Evolutionary conservation across 495 filamentous ascomycete genomes (phyloP), one percentile per base, ranked within the genome.

Genomic region (Bombardia bombarda): DNA sequence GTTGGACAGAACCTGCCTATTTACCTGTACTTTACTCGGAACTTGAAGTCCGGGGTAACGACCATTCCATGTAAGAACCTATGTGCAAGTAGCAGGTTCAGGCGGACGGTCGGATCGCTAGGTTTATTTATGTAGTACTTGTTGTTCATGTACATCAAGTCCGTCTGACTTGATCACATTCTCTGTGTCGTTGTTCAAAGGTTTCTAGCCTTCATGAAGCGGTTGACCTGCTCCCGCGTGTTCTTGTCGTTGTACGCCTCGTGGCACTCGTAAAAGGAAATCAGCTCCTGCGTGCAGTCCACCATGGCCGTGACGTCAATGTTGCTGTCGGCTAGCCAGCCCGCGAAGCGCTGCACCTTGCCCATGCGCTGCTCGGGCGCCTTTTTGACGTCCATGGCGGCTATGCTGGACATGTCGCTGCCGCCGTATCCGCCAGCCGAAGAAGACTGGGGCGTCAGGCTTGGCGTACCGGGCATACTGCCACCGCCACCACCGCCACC

Each of bases 241-340:
- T 60, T 55, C 63, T 92, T 90, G 54, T 97, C 90, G 49, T 80
- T 86, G 54, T 90, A 95, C 52, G 79, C 73, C 58, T 98, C 92
- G 72, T 88, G 87, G 24, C 87, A 75, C 61, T 95, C 89, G 63
- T 97, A 98, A 47, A 98, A 75, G 3, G 88, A 93, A 32, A 98
- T 87, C 39, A 97, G 75, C 67, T 97, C 93, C 64, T 98, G 92
- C 0, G 86, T 88, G 62, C 84, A 90, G 55, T 97, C 90, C 33
- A 95, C 83, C 56, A 95, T 82, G 17, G 81, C 87, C 62, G 86
- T 86, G 57, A 97, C 86, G 58, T 97, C 90, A 24, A 97, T 78
- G 50, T 83, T 85, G 53, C 87, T 93, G 56, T 96, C 90, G 4
- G 90, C 88, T 39, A 97, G 77, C 85, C 90, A 98, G 31, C 71